A percentile compares a stretch with the other conserved stretches of the same genome.
Evolutionary conservation across 192 early-diverging fungal genomes (phyloP).

Genomic region (Jimgerdemannia flammicorona): DNA sequence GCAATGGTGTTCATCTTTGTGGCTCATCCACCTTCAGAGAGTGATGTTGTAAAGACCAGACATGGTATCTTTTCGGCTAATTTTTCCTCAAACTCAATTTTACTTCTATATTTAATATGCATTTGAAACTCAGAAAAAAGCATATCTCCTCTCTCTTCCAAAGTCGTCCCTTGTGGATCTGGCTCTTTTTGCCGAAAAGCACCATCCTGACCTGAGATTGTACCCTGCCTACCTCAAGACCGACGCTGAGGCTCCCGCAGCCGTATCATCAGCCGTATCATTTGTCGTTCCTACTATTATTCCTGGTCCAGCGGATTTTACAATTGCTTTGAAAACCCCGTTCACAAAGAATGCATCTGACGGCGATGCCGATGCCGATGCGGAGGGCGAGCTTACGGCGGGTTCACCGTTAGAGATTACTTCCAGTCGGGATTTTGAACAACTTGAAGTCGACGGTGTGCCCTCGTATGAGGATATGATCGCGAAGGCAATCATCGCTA

Average conservation of each 20-base stretch:
- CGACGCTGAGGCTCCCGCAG: neutral
- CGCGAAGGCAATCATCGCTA: slow-evolving; percentile 35
- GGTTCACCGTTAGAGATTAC: neutral
- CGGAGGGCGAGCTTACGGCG: neutral
- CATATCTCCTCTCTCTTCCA: slow-evolving; percentile 21
- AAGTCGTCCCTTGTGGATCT: slow-evolving; percentile 20
- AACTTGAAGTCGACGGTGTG: slow-evolving; percentile 19
- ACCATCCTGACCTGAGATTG: slow-evolving; percentile 18
- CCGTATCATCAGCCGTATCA: neutral
- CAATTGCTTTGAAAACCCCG: neutral
- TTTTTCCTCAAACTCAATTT: neutral
- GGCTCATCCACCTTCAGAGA: too few relatives aligned
- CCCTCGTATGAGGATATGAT: slow-evolving; percentile 53
- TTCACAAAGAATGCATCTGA: slow-evolving; percentile 6
- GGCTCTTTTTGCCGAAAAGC: slow-evolving; percentile 19
- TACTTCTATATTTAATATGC: neutral
- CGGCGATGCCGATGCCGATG: neutral
- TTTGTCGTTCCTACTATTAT: neutral
- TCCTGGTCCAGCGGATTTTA: too few relatives aligned
- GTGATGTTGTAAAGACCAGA: too few relatives aligned
- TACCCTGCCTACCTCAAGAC: slow-evolving; percentile 21
- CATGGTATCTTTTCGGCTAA: neutral
- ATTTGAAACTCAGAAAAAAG: slow-evolving; percentile 9
- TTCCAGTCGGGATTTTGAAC: neutral
- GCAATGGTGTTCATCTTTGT: neutral